Base-by-base conservation (phyloP, 441 rosid species). In the Erysimum cheiri region DNA sequence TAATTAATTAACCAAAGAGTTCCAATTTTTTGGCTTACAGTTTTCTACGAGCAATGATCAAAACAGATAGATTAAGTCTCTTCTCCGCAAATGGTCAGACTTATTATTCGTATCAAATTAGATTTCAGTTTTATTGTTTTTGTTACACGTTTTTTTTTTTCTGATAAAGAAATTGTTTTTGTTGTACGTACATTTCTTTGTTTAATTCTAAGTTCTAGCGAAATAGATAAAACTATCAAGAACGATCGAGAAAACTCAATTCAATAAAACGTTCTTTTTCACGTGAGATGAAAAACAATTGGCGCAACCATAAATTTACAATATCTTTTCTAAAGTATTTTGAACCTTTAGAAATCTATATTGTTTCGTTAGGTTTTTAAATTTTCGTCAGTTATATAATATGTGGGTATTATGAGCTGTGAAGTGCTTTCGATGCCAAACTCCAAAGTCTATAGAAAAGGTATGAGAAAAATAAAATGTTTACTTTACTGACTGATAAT, bases 351-450 rank as follows among this genome's bases (percentile, higher is more conserved):
- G 48, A 47, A 59, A 58, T 58, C 31, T 58, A 58, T 24, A 35
- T 19, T 59, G 50, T 36, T 59, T 47, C n/a, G 53, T 22, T 22
- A 22, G 12, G 28, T 48, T 29, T 48, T 19, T 8, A 3, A 59
- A 37, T 70, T 6, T 39, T 44, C 17, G 14, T 70, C 74, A 39
- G 3, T 31, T 19, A 70, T 48, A 29, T 49, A 15, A 70, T 49
- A 49, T 49, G 44, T 60, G 37, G 68, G 61, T 61, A 61, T 31
- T 52, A 61, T 60, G 49, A 32, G 54, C 53, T 70, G 52, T 41
- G 53, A 50, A 48, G 60, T 60, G 36, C 37, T 44, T 70, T 69
- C 15, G 37, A 41, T 29, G 15, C 24, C 24, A 22, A 22, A 22
- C 24, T 70, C 67, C 52, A 49, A 60, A 60, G 67, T 39, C 74